Evolutionary conservation across 2,329 filamentous ascomycete species (phyloP).

Genomic region (Kalmusia sp.): DNA sequence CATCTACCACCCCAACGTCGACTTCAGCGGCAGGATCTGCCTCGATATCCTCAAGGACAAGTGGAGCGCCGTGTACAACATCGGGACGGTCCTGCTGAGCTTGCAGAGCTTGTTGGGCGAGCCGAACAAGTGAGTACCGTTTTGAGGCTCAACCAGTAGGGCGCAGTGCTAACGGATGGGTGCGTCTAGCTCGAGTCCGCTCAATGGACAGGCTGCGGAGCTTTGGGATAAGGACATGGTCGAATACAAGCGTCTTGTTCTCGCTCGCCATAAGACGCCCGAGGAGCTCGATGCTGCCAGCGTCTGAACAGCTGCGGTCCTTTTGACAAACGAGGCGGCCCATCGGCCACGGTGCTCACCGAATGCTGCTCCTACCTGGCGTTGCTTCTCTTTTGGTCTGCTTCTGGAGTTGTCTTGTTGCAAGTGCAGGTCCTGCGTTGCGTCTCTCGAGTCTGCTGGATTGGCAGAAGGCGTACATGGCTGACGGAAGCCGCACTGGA

Average conservation of each 20-base stretch:
- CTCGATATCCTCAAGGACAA: conserved; percentile 98
- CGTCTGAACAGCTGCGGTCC: neutral
- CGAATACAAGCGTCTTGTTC: conserved; percentile 82
- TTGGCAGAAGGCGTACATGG: too few relatives aligned
- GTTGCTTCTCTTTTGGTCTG: too few relatives aligned
- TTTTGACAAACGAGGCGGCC: neutral
- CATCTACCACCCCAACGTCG: conserved; percentile 98
- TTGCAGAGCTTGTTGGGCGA: conserved; percentile 94
- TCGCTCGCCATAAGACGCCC: conserved; percentile 64
- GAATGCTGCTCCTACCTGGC: too few relatives aligned
- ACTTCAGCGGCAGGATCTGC: conserved; percentile 96
- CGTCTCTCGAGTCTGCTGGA: too few relatives aligned
- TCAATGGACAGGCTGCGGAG: conserved; percentile 96
- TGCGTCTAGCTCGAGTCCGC: conserved; percentile 87
- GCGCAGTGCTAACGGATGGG: neutral
- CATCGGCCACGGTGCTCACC: too few relatives aligned
- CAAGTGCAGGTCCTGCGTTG: too few relatives aligned
- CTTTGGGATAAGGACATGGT: conserved; percentile 89
- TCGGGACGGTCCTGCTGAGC: conserved; percentile 89
- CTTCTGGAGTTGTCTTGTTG: too few relatives aligned
- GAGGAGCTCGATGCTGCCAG: conserved; percentile 47
- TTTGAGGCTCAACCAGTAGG: too few relatives aligned
- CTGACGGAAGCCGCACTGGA: neutral
- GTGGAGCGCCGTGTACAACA: conserved; percentile 98
- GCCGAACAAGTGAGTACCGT: conserved; percentile 94